Conservation (phyloP, 768 basidiomycete genomes). For the Macrocybe gigantea region DNA sequence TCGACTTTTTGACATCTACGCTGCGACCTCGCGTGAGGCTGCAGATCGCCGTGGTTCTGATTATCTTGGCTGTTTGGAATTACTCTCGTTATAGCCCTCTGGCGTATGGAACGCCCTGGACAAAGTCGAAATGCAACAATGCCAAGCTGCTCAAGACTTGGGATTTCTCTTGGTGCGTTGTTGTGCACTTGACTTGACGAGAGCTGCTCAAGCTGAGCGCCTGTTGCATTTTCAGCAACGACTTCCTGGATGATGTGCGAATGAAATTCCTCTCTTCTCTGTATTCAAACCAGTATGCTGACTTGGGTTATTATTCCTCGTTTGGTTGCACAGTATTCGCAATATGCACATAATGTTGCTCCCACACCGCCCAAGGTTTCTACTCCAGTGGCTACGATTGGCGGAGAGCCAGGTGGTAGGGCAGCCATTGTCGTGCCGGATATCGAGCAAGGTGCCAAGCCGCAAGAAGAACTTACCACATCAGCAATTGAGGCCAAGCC, state of each 20-base stretch:
- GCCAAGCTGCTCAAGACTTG: constrained; percentile 89
- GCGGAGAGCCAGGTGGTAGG: constrained; percentile 48
- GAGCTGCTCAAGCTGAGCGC: not conserved
- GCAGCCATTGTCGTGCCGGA: constrained; percentile 50
- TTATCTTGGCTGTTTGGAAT: constrained; percentile 71
- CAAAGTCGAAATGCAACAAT: constrained; percentile 64
- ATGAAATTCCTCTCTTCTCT: not conserved
- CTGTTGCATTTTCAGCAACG: constrained; percentile 38
- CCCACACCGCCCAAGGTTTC: constrained; percentile 29
- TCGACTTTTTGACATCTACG: constrained; percentile 80
- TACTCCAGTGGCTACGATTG: constrained; percentile 40
- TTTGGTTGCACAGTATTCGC: constrained; percentile 41
- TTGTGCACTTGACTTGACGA: not conserved
- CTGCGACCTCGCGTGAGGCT: constrained; percentile 72
- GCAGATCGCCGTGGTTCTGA: constrained; percentile 73
- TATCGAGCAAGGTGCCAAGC: constrained; percentile 15
- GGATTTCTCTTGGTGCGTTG: constrained; percentile 86
- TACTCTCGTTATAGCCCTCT: constrained; percentile 78
- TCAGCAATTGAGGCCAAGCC: constrained; percentile 40
- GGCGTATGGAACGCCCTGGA: constrained; percentile 84
- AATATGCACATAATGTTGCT: constrained; percentile 40
- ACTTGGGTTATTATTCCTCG: constrained; percentile 1
- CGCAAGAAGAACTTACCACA: constrained; percentile 24
- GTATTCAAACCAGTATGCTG: no score
- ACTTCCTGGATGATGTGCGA: constrained; percentile 66